Base-by-base conservation (phyloP, 305 asterid genomes). In the Fraxinus sp. region DNA sequence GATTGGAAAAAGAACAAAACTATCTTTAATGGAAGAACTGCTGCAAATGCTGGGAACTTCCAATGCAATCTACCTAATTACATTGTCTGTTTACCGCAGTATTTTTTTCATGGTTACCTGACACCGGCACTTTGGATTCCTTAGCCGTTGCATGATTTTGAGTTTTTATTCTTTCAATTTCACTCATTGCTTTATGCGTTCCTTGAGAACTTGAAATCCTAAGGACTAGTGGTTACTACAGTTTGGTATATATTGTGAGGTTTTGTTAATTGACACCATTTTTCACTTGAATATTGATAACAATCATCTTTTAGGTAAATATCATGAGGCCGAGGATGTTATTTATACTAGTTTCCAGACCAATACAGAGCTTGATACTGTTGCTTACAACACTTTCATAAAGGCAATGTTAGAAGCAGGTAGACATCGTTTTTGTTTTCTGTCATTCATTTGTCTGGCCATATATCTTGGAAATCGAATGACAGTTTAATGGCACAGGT, bases 401-500 rank as follows among this genome's bases (percentile, higher is more conserved):
- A 94, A 93, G 88, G 94, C 97, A n/a, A 90, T 92, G 97, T 86
- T 93, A 83, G 93, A 93, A 83, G 94, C 97, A 89, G 98, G 99
- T 95, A 72, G 41, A 41, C 35, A 82, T 78, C 86, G 44, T 68
- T 72, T 84, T 62, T 71, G 80, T 57, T 74, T 30, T 10, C 3
- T 5, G 32, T 62, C 46, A 3, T 78, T 22, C 28, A 49, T 79
- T 76, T 80, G 71, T 33, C 70, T 80, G 68, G 72, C 82, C 75
- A 14, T 81, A 18, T 81, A 57, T 22, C 73, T 41, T 71, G 36
- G 66, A 64, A 57, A 74, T 41, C 39, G 49, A 57, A 81, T 82
- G 78, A 78, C 79, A 77, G 80, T 78, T 81, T 57, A 66, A 24
- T 89, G 77, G 74, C 82, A 52, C 94, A 95, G 99, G 99, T 85